A percentile compares a stretch with the other conserved stretches of the same genome.
Conservation (phyloP, 441 rosid genomes). For the Melastoma candidum region DNA sequence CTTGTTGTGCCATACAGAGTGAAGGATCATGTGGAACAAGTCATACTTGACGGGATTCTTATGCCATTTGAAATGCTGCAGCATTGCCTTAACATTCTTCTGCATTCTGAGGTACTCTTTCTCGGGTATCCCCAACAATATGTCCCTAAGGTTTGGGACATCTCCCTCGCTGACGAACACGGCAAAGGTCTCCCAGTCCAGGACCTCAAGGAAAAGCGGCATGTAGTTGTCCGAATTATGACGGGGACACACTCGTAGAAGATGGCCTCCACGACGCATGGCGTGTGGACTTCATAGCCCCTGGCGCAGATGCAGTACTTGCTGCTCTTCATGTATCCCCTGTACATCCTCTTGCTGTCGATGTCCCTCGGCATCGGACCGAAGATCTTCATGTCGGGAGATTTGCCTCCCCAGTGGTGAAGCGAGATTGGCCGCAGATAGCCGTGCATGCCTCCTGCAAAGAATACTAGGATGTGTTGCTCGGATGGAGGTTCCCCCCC, state of each 20-base stretch:
- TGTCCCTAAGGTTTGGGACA: conserved; percentile 60
- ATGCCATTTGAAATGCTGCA: conserved; percentile 84
- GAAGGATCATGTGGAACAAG: conserved; percentile 85
- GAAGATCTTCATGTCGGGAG: conserved; percentile 58
- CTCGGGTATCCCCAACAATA: conserved; percentile 46
- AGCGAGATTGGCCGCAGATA: conserved; percentile 62
- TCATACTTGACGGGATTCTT: conserved; percentile 69
- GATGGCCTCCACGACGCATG: conserved; percentile 73
- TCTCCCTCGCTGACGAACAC: no score
- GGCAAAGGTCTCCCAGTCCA: no score
- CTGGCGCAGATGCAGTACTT: conserved; percentile 85
- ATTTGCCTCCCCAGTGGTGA: conserved; percentile 77
- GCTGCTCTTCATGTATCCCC: conserved; percentile 80
- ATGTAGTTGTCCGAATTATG: no score
- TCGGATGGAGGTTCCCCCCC: conserved; percentile 69
- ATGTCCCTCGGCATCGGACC: conserved; percentile 87
- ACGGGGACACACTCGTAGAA: no score
- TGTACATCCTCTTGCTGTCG: conserved; percentile 85
- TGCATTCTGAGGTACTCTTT: conserved; percentile 62
- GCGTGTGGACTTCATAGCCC: conserved; percentile 91
- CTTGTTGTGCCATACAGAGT: conserved; percentile 82
- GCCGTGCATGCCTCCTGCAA: conserved; percentile 81
- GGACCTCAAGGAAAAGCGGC: no score
- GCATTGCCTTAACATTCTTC: conserved; percentile 58
- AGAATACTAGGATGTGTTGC: conserved; percentile 64